Evolutionary conservation across 768 basidiomycete genomes (phyloP), one percentile per base, ranked within the genome.

Genomic region (Paxillus rubicundulus): DNA sequence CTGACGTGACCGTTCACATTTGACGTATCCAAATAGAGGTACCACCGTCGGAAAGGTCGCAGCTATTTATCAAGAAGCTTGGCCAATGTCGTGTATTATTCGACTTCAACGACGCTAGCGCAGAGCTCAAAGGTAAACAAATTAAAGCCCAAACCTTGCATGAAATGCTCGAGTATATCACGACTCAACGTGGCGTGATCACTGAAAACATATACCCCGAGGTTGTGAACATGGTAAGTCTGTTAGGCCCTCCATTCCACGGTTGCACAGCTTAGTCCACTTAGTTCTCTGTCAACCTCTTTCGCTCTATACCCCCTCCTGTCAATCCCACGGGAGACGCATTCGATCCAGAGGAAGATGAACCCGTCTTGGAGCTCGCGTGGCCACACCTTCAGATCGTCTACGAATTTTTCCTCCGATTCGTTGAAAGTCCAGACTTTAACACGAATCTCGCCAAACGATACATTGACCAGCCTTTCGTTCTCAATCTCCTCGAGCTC

Each of bases 371-470:
- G 54, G 97, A 99, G 69, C 88, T 98, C 52, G 97, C 97, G 24
- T 99, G 97, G 97, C 97, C 97, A 37, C 97, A 99, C 70, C 81
- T 99, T 51, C 95, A 99, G 70, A 95, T 99, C 60, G 97, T 99
- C 47, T 99, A 99, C 75, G 97, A 99, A 72, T 98, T 99, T 73
- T 99, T 99, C 83, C 86, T 99, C 30, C 89, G 97, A 36, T 99
- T 99, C 67, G 90, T 99, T 54, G 97, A 99, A 72, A 90, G 86
- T 61, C 90, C 90, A 16, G 97, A 99, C 70, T 98, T 99, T 77
- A 98, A 96, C 79, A 94, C 92, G 57, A 97, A 97, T 70, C 74
- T 95, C 56, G 97, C 97, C 55, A 99, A 98, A 73, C 89, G 92
- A 50, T 97, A 93, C 71, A 93, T 99, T 66, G 97, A 98, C 67